These are phyloP conservation scores for Oryza glumipatula DNA, from an alignment of 176 grass and related monocot genomes.

Conservation along the genomic window DNA sequence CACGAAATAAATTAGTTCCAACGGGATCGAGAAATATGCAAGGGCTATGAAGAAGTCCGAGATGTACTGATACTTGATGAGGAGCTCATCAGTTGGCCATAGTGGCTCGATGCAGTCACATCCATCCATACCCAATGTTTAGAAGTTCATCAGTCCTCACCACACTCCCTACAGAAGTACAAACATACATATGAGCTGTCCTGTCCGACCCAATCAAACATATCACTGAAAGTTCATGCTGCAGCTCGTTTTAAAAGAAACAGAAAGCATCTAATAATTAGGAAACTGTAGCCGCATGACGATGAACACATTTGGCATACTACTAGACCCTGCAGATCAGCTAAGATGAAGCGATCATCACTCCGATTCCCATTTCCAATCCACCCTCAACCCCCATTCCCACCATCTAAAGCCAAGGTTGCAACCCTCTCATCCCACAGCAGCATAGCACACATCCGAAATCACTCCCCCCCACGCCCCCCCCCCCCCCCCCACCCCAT, in stretches of 20 bases:
- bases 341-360: not conserved
- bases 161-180: constrained; percentile 39
- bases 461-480: not conserved
- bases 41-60: constrained; percentile 90
- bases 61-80: constrained; percentile 72
- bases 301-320: not conserved
- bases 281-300: not conserved
- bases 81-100: constrained; percentile 62
- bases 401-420: not conserved
- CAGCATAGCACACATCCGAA: not conserved
- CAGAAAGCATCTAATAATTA: not conserved
- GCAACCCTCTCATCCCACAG: not conserved
- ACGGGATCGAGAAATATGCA: constrained; percentile 76
- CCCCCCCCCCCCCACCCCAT: constrained; percentile 9
- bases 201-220: not conserved
- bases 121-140: constrained; percentile 45
- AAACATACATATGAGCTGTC: not conserved
- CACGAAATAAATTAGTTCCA: constrained; percentile 88
- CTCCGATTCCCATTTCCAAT: not conserved
- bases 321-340: not conserved
- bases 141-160: constrained; percentile 12
- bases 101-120: constrained; percentile 65
- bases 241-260: not conserved
- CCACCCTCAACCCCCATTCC: not conserved
- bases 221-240: not conserved